phyloP scores from a whole-genome alignment of 2,329 filamentous ascomycete genomes.

The Neobulgaria alba region DNA sequence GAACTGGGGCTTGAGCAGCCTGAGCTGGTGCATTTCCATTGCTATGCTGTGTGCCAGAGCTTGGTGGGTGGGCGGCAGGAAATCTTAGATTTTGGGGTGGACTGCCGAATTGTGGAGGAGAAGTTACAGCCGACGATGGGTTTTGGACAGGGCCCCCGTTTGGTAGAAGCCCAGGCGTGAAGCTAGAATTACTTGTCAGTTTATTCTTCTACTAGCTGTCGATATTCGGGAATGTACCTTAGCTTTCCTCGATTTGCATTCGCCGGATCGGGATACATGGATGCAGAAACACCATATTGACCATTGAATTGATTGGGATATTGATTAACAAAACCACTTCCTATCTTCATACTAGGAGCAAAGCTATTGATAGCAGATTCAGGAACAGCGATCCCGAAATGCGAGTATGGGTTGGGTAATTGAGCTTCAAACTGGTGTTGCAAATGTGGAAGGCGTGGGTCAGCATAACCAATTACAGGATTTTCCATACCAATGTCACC shows the following conservation, averaged over 20 bases:
- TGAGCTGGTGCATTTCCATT: too few species aligned
- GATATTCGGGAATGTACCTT: neutral
- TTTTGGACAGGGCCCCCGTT: neutral
- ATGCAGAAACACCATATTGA: neutral
- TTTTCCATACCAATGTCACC: too few species aligned
- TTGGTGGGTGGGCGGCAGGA: neutral
- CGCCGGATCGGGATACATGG: neutral
- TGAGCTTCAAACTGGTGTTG: too few species aligned
- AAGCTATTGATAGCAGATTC: neutral
- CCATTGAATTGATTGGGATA: neutral
- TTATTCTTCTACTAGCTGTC: neutral
- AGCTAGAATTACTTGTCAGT: too few species aligned
- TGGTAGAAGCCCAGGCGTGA: too few species aligned
- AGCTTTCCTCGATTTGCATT: neutral
- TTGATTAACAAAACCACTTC: neutral
- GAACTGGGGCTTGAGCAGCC: too few species aligned
- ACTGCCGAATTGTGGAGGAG: neutral
- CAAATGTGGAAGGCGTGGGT: too few species aligned
- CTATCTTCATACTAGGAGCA: neutral
- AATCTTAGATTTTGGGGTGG: neutral
- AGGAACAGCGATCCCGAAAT: neutral
- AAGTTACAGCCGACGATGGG: neutral
- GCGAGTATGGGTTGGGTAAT: neutral
- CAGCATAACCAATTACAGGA: too few species aligned
- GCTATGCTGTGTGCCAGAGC: neutral